Percentiles rank a stretch among this genome's conserved stretches.
Conservation (phyloP, 495 filamentous ascomycete species). For the Haplographium delicatum region DNA sequence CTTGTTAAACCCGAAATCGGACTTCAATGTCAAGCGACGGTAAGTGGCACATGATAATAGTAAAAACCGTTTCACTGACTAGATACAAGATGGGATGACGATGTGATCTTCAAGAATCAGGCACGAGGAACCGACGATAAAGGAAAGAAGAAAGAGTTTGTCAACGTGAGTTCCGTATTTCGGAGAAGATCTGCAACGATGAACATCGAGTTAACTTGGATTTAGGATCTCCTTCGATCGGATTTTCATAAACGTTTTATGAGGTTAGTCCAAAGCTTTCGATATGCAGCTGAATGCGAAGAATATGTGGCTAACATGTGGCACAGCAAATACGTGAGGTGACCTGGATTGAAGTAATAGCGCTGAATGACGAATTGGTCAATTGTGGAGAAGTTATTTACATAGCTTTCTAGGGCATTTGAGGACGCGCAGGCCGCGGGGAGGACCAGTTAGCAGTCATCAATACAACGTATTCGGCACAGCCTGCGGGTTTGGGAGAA, state of each 20-base stretch:
- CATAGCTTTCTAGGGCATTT: not conserved
- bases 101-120: conserved; percentile 99
- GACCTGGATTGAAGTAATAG: conserved; percentile 9
- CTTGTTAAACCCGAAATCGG: conserved; percentile 66
- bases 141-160: conserved; percentile 87
- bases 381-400: conserved; percentile 7
- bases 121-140: conserved; percentile 91
- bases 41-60: conserved; percentile 17
- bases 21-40: conserved; percentile 68
- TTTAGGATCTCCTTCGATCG: conserved; percentile 85
- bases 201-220: no score
- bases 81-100: conserved; percentile 78
- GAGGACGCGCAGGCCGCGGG: not conserved
- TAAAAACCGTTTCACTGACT: conserved; percentile 34
- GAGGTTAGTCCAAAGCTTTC: conserved; percentile 42
- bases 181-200: not conserved
- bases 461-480: no score
- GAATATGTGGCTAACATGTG: conserved; percentile 29
- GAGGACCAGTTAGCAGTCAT: no score
- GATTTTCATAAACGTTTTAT: conserved; percentile 99
- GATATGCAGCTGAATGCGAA: not conserved
- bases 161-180: conserved; percentile 60
- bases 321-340: conserved; percentile 67
- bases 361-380: not conserved
- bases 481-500: not conserved